These are phyloP conservation scores for Colletotrichum eleusines DNA, from an alignment of 2,329 filamentous ascomycete genomes.

Conservation along the genomic window DNA sequence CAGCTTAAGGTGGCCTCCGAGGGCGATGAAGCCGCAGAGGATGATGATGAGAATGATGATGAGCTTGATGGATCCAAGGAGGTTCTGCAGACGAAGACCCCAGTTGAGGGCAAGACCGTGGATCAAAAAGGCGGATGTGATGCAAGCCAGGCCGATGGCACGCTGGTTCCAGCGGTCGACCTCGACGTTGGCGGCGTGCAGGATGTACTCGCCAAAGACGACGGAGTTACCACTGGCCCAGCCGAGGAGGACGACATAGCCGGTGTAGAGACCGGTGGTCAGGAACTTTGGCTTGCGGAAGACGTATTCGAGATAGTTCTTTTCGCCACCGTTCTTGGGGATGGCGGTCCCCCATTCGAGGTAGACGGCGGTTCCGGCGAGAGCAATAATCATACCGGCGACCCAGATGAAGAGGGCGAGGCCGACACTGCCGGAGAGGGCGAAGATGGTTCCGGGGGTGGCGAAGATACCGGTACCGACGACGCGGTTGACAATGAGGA, in stretches of 20 bases:
- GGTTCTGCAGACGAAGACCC: conserved; percentile 76
- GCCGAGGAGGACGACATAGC: conserved; percentile 72
- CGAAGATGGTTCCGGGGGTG: conserved; percentile 69
- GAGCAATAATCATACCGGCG: conserved; percentile 70
- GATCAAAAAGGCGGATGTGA: conserved; percentile 74
- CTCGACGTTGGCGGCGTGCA: conserved; percentile 72
- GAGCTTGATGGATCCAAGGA: conserved; percentile 76
- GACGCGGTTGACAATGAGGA: conserved; percentile 74
- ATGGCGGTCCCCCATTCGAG: conserved; percentile 75
- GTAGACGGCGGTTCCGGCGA: conserved; percentile 72
- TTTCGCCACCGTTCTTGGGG: conserved; percentile 74
- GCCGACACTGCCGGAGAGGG: conserved; percentile 70
- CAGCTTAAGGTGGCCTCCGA: conserved; percentile 71
- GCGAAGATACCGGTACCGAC: conserved; percentile 77
- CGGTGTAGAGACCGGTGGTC: conserved; percentile 69
- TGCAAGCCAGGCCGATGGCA: conserved; percentile 73
- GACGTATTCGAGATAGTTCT: conserved; percentile 76
- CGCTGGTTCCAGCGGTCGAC: conserved; percentile 76
- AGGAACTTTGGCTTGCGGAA: conserved; percentile 72
- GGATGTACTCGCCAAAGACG: conserved; percentile 77
- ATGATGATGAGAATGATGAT: conserved; percentile 74
- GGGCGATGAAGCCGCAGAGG: conserved; percentile 70
- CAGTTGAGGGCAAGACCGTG: conserved; percentile 74
- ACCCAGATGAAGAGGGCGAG: conserved; percentile 74
- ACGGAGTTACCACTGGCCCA: conserved; percentile 77